Conservation (phyloP, 1,284 basidiomycete species). For the Ganoderma lucidum region DNA sequence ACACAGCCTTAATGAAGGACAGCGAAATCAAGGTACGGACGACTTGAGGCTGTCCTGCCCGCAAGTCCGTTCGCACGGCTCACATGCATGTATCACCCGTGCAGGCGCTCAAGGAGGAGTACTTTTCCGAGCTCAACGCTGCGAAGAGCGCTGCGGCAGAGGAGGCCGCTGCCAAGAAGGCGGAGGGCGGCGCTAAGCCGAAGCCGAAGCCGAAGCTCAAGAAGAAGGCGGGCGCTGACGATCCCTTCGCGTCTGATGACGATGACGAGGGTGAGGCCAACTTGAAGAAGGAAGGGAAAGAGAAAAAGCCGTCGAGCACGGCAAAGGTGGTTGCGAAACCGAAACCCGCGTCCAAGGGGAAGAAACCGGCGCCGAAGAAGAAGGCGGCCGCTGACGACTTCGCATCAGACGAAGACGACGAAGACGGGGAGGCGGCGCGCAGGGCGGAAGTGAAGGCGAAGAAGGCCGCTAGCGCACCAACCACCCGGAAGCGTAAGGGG, state of each 20-base stretch:
- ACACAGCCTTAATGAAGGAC: conserved; percentile 62
- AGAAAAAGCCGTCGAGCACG: conserved; percentile 27
- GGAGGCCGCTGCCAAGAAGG: conserved; percentile 35
- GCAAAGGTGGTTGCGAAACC: conserved; percentile 36
- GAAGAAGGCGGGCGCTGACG: conserved; percentile 48
- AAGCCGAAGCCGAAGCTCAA: conserved; percentile 56
- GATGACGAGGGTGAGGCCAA: conserved; percentile 49
- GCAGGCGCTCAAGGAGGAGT: conserved; percentile 68
- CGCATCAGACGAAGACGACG: conserved; percentile 35
- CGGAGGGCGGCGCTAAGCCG: conserved; percentile 32
- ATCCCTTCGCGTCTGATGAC: conserved; percentile 57
- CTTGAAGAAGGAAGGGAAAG: conserved; percentile 23
- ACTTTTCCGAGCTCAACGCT: conserved; percentile 52
- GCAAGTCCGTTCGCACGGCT: neutral
- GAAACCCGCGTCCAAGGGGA: conserved; percentile 36
- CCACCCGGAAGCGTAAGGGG: conserved; percentile 21
- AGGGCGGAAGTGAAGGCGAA: conserved; percentile 31
- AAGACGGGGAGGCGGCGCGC: conserved; percentile 27
- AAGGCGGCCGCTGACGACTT: conserved; percentile 26
- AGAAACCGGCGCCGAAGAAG: conserved; percentile 32
- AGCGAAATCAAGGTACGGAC: conserved; percentile 63
- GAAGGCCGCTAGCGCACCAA: conserved; percentile 22
- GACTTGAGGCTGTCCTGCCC: neutral
- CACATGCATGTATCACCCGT: conserved; percentile 5
- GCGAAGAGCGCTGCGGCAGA: conserved; percentile 39